A percentile compares a stretch with the other conserved stretches of the same genome.
These are phyloP conservation scores for Leishmania braziliensis DNA, from an alignment of 208 protist species.

Conservation along the genomic window DNA sequence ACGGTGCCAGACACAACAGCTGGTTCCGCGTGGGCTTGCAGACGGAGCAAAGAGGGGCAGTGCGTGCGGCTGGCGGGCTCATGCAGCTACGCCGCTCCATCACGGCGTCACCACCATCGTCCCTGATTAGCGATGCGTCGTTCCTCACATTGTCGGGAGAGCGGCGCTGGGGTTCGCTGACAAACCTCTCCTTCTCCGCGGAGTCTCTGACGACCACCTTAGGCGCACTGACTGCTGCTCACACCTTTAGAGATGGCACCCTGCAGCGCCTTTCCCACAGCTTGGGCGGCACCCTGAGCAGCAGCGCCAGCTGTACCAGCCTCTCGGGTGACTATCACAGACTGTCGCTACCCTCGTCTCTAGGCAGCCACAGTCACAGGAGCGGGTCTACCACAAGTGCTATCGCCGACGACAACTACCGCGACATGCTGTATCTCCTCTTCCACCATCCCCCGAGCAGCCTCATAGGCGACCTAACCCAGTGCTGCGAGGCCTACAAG, in stretches of 20 bases:
- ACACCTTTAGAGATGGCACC: not conserved
- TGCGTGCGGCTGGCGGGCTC: not conserved
- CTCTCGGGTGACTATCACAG: constrained; percentile 1
- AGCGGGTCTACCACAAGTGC: not conserved
- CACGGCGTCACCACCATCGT: not conserved
- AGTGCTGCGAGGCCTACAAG: constrained; percentile 20
- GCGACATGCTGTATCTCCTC: constrained; percentile 24
- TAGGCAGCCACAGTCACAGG: not conserved
- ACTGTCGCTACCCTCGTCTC: not conserved
- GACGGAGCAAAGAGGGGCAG: constrained; percentile 6
- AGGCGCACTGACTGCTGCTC: not conserved
- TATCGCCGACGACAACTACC: constrained; percentile 17
- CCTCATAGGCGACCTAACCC: constrained; percentile 11
- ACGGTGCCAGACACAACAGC: constrained; percentile 1
- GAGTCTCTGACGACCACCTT: not conserved
- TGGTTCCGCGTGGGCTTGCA: constrained; percentile 15
- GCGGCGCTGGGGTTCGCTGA: not conserved
- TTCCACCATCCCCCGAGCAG: constrained; percentile 34
- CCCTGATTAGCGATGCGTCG: not conserved
- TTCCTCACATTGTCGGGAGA: not conserved
- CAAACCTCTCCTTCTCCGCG: constrained; percentile 5
- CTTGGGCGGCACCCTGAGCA: constrained; percentile 7
- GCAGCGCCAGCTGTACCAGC: constrained; percentile 14
- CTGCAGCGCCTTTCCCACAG: constrained; percentile 3
- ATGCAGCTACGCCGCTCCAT: not conserved